Base-by-base conservation (phyloP, 1,284 basidiomycete species). In the Microbotryomycetes sp. region DNA sequence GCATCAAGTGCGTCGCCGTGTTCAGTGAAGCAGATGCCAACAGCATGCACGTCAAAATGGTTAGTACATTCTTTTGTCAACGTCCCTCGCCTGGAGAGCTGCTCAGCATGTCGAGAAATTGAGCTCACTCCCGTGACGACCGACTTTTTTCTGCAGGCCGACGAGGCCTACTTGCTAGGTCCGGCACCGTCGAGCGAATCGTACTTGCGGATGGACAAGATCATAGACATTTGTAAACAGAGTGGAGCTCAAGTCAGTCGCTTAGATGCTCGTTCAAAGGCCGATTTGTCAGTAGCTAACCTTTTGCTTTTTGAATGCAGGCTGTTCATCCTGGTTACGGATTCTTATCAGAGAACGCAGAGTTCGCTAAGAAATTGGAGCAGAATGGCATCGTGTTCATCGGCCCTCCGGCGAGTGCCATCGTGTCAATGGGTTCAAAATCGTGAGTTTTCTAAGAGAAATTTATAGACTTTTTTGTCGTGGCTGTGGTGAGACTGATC, bases 81-180 rank as follows among this genome's bases (percentile, higher is more conserved):
- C 49, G 14, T 6, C 30, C 12, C 14, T 54, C 26, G 6, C 54
- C 19, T 28, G 6, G 2, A 3, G 26, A 31, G 22, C 22, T 9
- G 25, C 9, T 29, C 7, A 52, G 19, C 28, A 22, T 3, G 12
- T 22, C 4, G 29, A 14, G 30, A 22, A 22, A 12, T 19, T 12
- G 14, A 15, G 22, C 29, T 22, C 47, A 6, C 25, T 30, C 22
- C 1, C 4, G 14, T 2, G 16, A 26, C 28, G 46, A n/a, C 9
- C 16, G 7, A 28, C 0, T 12, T 19, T 19, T 4, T 12, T 7
- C 45, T 15, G 16, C 66, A 90, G 86, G 92, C 93, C n/a, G 92
- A 97, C 73, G 92, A 97, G 73, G 92, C 92, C 4, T 93, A 90
- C 74, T 89, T 87, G 70, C 92, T 97, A 55, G 92, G 93, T 1